phyloP scores from a whole-genome alignment of 2,329 filamentous ascomycete genomes.

The Xylariaceae sp. region DNA sequence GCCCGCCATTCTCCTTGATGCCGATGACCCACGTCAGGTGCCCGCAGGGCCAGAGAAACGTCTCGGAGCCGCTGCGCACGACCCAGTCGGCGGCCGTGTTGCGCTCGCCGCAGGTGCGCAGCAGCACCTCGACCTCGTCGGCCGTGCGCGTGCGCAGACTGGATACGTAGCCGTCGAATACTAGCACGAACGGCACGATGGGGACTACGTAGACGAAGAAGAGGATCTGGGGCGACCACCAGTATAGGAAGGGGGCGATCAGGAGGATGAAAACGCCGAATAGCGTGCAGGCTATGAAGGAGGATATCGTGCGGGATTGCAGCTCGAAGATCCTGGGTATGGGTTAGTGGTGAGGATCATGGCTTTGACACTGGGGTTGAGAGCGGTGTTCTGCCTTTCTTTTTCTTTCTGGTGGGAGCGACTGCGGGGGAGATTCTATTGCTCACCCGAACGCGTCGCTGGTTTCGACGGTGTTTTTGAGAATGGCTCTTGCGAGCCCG shows the following conservation, averaged over 20 bases:
- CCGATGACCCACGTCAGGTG: conserved; percentile 51
- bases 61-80: conserved; percentile 44
- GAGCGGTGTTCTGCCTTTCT: no score
- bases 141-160: conserved; percentile 63
- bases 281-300: conserved; percentile 50
- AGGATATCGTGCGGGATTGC: conserved; percentile 58
- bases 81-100: conserved; percentile 42
- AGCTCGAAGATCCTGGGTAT: conserved; percentile 61
- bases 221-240: conserved; percentile 43
- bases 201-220: conserved; percentile 65
- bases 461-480: conserved; percentile 61
- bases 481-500: conserved; percentile 53
- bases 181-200: conserved; percentile 61
- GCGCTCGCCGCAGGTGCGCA: conserved; percentile 50
- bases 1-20: conserved; percentile 31
- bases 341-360: neutral
- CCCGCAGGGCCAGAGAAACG: conserved; percentile 49
- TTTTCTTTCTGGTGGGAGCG: neutral
- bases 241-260: conserved; percentile 51
- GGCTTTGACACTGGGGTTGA: neutral
- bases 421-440: neutral
- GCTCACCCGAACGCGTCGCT: conserved; percentile 59
- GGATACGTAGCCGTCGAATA: conserved; percentile 66
- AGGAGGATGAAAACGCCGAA: conserved; percentile 51
- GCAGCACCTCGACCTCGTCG: conserved; percentile 57